Evolutionary conservation across 352 stramenopile species (phyloP).

Genomic region (Halophytophthora polymorphica): DNA sequence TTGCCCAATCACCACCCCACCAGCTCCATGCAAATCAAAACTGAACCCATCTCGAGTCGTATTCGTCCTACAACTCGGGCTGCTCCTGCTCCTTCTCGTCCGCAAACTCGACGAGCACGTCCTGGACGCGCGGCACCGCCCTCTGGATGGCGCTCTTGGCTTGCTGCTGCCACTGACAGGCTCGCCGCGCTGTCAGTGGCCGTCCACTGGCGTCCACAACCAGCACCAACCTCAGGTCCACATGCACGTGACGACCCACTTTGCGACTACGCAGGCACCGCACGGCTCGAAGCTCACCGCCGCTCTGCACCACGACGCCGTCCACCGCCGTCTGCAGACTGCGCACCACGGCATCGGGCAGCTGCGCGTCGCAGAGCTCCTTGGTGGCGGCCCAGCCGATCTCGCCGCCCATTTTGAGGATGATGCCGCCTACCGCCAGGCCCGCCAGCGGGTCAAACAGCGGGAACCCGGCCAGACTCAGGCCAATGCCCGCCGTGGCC

Average conservation of each 20-base stretch:
- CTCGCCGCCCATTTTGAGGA: conserved; percentile 73
- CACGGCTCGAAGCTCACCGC: conserved; percentile 41
- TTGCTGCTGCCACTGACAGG: conserved; percentile 57
- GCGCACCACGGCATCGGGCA: conserved; percentile 31
- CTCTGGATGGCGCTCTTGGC: conserved; percentile 45
- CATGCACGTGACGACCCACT: conserved; percentile 54
- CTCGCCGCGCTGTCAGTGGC: conserved; percentile 28
- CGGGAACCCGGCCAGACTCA: conserved; percentile 58
- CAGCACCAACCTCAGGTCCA: conserved; percentile 59
- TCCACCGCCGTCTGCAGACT: conserved; percentile 38
- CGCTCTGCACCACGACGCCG: conserved; percentile 35
- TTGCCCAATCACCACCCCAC: too few species aligned
- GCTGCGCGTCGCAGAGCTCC: conserved; percentile 63
- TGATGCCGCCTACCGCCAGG: conserved; percentile 71
- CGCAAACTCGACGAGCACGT: conserved; percentile 59
- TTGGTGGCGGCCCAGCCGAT: conserved; percentile 58
- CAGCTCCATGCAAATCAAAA: too few species aligned
- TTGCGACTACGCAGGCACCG: conserved; percentile 51
- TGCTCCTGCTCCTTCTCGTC: conserved; percentile 9
- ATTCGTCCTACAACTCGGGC: too few species aligned
- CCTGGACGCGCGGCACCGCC: conserved; percentile 51
- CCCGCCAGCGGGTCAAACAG: conserved; percentile 67
- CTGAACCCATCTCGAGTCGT: too few species aligned
- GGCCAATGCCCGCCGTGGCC: conserved; percentile 57
- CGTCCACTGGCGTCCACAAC: conserved; percentile 9